Conservation (phyloP, 768 basidiomycete genomes). For the Strobilomyces confusus region DNA sequence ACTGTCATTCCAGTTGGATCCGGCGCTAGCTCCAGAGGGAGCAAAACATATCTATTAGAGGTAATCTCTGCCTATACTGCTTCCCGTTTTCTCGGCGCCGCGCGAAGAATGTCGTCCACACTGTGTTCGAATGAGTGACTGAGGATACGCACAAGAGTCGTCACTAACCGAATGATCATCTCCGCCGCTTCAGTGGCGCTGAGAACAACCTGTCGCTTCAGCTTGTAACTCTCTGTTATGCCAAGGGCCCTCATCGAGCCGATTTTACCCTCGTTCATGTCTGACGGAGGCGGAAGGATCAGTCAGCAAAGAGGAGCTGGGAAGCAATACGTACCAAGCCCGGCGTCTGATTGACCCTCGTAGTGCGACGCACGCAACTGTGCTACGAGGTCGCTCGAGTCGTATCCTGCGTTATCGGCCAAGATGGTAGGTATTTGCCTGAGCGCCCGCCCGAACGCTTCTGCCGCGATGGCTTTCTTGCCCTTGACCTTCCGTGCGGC, state of each 20-base stretch:
- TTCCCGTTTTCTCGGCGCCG: conserved; percentile 83
- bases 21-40: neutral
- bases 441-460: conserved; percentile 85
- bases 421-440: conserved; percentile 95
- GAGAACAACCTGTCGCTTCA: conserved; percentile 91
- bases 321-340: conserved; percentile 62
- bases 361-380: conserved; percentile 90
- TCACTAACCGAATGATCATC: conserved; percentile 88
- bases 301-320: neutral
- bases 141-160: neutral
- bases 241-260: conserved; percentile 87
- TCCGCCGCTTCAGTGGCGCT: conserved; percentile 96
- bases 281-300: conserved; percentile 35
- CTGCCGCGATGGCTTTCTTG: conserved; percentile 94
- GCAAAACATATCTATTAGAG: conserved; percentile 4
- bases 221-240: conserved; percentile 94
- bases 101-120: conserved; percentile 88
- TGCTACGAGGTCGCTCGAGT: conserved; percentile 93
- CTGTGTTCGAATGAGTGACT: conserved; percentile 34
- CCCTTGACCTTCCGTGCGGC: conserved; percentile 79
- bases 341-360: conserved; percentile 81
- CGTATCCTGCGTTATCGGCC: conserved; percentile 96
- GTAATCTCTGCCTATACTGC: conserved; percentile 44
- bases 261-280: conserved; percentile 84
- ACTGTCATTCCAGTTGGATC: too few relatives aligned